These are phyloP conservation scores for Durio zibethinus DNA, from an alignment of 345 rosid genomes.

Conservation along the genomic window DNA sequence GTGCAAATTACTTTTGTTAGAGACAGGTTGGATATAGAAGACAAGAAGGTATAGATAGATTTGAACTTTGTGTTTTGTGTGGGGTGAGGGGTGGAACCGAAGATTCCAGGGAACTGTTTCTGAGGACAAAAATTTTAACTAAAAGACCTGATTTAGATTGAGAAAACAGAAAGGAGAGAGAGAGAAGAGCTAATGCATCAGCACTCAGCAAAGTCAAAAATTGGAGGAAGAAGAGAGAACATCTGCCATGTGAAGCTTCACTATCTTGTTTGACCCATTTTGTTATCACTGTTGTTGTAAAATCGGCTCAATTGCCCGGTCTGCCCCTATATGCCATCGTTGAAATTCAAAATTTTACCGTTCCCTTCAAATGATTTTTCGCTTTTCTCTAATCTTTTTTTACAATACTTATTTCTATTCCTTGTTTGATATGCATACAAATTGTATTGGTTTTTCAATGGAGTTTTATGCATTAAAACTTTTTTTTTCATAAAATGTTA, in stretches of 20 bases:
- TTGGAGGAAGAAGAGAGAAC: neutral
- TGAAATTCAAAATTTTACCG: neutral
- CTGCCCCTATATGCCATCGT: neutral
- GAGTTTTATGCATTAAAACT: neutral
- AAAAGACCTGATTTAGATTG: too few relatives aligned
- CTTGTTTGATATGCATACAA: neutral
- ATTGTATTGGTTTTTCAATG: neutral
- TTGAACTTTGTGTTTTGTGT: neutral
- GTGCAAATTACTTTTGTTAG: neutral
- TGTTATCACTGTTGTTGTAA: neutral
- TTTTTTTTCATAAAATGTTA: too few relatives aligned
- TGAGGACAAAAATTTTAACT: too few relatives aligned
- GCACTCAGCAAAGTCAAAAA: neutral
- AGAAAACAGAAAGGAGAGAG: neutral
- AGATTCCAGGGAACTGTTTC: neutral
- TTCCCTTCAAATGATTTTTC: neutral
- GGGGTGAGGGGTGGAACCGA: neutral
- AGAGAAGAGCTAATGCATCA: neutral
- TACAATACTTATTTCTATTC: neutral
- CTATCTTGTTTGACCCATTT: neutral
- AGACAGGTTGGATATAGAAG: neutral
- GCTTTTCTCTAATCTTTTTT: neutral
- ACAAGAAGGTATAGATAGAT: neutral
- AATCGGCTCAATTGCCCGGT: neutral
- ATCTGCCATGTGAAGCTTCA: conserved; percentile 1